Base-by-base conservation (phyloP, 202 grass and related monocot species). In the Eragrostis tef region DNA sequence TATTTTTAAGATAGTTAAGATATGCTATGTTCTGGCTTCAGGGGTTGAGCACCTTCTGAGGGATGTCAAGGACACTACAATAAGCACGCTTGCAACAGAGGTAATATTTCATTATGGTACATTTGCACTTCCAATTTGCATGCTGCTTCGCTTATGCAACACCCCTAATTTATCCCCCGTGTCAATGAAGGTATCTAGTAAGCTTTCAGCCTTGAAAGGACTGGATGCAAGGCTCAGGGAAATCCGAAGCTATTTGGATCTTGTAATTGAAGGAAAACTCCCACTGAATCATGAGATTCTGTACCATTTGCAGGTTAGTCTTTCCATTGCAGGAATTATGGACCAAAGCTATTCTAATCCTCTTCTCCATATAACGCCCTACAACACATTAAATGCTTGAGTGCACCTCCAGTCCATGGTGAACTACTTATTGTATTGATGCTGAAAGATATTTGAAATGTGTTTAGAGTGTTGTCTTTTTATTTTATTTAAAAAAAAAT, bases 41-140 rank as follows among this genome's bases (percentile, higher is more conserved):
- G 95, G 95, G 62, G 95, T 98, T 75, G 92, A 98, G 78, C 92
- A 98, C 73, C 93, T 98, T 73, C 85, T 98, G 34, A 93, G 92
- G 79, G 95, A 98, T 85, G 95, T 94, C 64, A 98, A 94, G 67
- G 92, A 98, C 86, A 98, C 95, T 43, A 93, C 95, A 83, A 90
- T 98, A 81, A 94, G 92, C 85, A 98, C 95, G 11, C 90, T 94
- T 86, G 95, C 92, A 47, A 94, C 90, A 11, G 92, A 98, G 83
- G 95, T 93, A 88, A 85, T 79, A 36, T 84, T 79, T 86, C 41
- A 71, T 16, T n/a, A 73, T 19, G 12, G 47, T 20, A n/a, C 29
- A 31, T 31, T 31, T 1, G 29, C 29, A 31, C 43, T 58, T 76
- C 43, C 13, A n/a, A 6, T 42, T 81, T 51, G 5, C 24, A 24